Conservation (phyloP, 2,329 filamentous ascomycete species). For the Arthrobotrys sinensis region DNA sequence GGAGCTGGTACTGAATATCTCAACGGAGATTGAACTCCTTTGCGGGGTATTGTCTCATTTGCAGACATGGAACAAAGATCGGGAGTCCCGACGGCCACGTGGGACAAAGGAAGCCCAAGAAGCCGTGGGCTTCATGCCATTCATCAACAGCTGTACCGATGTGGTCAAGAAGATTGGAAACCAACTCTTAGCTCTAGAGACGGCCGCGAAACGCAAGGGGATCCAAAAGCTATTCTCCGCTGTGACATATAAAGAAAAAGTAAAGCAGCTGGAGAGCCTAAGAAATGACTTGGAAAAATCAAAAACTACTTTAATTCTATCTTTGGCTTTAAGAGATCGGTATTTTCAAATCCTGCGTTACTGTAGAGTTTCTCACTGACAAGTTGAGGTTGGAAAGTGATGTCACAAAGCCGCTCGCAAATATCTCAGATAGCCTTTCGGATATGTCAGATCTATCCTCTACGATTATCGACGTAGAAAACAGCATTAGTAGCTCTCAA, state of each 20-base stretch:
- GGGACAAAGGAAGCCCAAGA: background rate
- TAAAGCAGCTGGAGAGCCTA: constrained; percentile 1
- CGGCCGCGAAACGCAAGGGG: background rate
- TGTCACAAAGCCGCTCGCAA: background rate
- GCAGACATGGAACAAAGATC: background rate
- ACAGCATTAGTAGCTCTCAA: background rate
- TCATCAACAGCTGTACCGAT: constrained; percentile 4
- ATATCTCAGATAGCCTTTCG: background rate
- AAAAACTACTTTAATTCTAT: constrained; percentile 4
- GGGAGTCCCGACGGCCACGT: background rate
- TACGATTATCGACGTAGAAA: background rate
- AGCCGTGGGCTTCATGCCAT: background rate
- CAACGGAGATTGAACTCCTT: constrained; percentile 16
- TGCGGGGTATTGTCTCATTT: constrained; percentile 6
- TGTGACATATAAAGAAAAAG: background rate
- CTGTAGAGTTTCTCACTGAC: background rate
- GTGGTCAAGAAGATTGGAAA: constrained; percentile 15
- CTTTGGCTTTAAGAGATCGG: background rate
- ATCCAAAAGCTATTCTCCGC: background rate
- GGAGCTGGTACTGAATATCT: background rate
- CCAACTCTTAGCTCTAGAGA: background rate
- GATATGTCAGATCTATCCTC: constrained; percentile 2
- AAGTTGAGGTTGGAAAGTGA: background rate
- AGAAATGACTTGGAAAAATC: constrained; percentile 13
- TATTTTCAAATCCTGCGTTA: background rate